Conservation (phyloP, 2,329 filamentous ascomycete genomes). For the Fusarium neocosmosporiellum region DNA sequence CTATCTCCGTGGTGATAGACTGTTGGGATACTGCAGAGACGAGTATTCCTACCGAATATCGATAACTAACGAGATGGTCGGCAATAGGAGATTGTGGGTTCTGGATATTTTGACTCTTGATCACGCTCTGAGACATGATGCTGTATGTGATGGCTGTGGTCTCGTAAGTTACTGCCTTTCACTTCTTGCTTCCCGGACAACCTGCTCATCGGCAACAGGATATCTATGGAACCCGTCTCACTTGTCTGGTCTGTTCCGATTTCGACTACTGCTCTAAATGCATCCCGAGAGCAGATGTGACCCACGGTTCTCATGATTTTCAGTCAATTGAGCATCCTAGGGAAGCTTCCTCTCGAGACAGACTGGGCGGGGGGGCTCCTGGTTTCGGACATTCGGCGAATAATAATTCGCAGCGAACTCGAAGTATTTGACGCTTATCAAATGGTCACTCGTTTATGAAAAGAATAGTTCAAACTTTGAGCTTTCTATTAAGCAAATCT, state of each 20-base stretch:
- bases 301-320: background rate
- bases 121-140: background rate
- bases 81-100: background rate
- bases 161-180: background rate
- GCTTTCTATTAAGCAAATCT: background rate
- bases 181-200: background rate
- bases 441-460: background rate
- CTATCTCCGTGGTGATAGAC: background rate
- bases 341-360: background rate
- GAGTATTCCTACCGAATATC: background rate
- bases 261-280: background rate
- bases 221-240: background rate
- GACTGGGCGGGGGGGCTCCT: background rate
- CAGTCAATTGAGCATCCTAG: background rate
- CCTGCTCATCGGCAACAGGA: background rate
- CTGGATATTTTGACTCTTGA: background rate
- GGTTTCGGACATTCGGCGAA: background rate
- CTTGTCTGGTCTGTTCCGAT: background rate
- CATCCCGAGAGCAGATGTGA: background rate
- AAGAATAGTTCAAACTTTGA: background rate
- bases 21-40: background rate
- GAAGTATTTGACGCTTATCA: background rate
- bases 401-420: background rate
- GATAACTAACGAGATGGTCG: background rate
- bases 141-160: background rate